phyloP scores from a whole-genome alignment of 495 filamentous ascomycete species.

The Aspergillus conjunctus region DNA sequence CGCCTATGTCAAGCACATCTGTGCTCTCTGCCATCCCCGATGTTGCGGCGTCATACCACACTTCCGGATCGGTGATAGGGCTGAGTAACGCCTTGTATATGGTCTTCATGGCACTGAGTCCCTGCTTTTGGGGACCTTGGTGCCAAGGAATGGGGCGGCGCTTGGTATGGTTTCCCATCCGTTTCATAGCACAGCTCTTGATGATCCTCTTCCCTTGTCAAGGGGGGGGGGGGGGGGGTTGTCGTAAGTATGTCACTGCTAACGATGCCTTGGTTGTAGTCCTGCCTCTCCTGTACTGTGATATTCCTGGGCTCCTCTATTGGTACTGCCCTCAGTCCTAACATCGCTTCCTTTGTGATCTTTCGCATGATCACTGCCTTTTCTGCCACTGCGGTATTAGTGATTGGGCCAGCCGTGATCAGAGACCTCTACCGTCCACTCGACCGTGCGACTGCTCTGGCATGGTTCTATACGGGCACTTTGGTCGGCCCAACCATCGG shows the following conservation, averaged over 20 bases:
- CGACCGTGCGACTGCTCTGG: slow-evolving; percentile 18
- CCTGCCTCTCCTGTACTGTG: slow-evolving; percentile 15
- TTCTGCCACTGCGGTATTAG: slow-evolving; percentile 18
- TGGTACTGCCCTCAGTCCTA: slow-evolving; percentile 21
- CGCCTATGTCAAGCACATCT: slow-evolving; percentile 20
- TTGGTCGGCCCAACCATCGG: slow-evolving; percentile 19
- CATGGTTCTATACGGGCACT: slow-evolving; percentile 21
- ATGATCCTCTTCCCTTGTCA: neutral
- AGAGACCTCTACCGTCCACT: slow-evolving; percentile 18
- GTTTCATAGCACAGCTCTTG: neutral
- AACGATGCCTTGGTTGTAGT: slow-evolving; percentile 2
- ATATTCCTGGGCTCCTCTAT: slow-evolving; percentile 14
- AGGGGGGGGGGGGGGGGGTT: too few species aligned
- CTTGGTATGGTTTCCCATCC: slow-evolving; percentile 5
- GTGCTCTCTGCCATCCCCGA: slow-evolving; percentile 23
- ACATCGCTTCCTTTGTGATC: slow-evolving; percentile 21
- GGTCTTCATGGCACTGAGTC: slow-evolving; percentile 24
- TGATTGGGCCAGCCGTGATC: slow-evolving; percentile 19
- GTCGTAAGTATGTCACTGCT: neutral
- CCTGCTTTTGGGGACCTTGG: slow-evolving; percentile 23
- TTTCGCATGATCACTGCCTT: slow-evolving; percentile 23
- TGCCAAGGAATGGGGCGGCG: slow-evolving; percentile 20
- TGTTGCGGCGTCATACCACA: slow-evolving; percentile 21
- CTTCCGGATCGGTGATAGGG: slow-evolving; percentile 19
- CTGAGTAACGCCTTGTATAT: slow-evolving; percentile 23